These are phyloP conservation scores for Saccharomycopsis vini DNA, from an alignment of 805 yeast genomes.

Conservation along the genomic window DNA sequence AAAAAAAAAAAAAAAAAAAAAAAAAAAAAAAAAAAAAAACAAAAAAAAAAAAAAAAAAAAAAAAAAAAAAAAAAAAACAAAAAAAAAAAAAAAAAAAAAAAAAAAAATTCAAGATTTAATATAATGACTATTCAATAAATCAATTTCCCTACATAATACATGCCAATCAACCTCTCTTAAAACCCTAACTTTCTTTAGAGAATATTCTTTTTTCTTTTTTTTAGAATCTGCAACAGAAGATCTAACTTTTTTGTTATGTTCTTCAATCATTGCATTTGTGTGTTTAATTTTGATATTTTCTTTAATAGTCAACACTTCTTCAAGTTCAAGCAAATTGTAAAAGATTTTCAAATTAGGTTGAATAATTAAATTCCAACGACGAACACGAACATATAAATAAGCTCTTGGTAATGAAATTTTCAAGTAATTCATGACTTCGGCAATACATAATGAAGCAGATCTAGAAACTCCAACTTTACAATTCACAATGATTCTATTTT, in stretches of 20 bases:
- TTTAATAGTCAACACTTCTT: constrained; percentile 23
- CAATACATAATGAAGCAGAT: constrained; percentile 92
- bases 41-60: not conserved
- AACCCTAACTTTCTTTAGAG: constrained; percentile 9
- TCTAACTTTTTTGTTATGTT: constrained; percentile 9
- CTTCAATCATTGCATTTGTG: constrained; percentile 13
- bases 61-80: not conserved
- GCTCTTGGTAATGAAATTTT: constrained; percentile 69
- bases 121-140: constrained; percentile 47
- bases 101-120: constrained; percentile 10
- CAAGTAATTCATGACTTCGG: constrained; percentile 82
- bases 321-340: constrained; percentile 68
- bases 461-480: constrained; percentile 95
- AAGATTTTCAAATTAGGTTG: constrained; percentile 90
- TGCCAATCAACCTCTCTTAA: constrained; percentile 81
- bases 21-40: not conserved
- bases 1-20: not conserved
- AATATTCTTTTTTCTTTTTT: constrained; percentile 16
- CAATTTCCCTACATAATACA: constrained; percentile 74
- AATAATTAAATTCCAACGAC: constrained; percentile 83
- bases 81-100: constrained; percentile 2
- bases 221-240: constrained; percentile 4
- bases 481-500: constrained; percentile 53
- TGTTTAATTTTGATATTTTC: constrained; percentile 17
- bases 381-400: constrained; percentile 79